Base-by-base conservation (phyloP, 345 rosid genomes). In the Salix brachista region DNA sequence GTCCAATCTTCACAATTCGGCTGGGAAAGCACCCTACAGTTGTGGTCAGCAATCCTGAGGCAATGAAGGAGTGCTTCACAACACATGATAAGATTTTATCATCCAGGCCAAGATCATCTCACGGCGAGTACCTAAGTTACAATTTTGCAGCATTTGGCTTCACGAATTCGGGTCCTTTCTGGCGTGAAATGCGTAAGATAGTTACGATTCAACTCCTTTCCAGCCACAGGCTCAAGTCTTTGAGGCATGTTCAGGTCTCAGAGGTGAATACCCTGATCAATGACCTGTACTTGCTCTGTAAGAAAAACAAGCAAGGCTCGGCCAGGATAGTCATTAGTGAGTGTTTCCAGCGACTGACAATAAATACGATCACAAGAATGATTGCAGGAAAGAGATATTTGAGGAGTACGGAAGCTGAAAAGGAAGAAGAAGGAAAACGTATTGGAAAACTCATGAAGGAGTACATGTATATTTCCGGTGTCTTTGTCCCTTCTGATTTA, bases 381-480 rank as follows among this genome's bases (percentile, higher is more conserved):
- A 81, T 81, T 36, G 80, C 80, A 1, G 80, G 84, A n/a, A 81
- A 81, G 58, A 81, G 61, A 56, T 81, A 77, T 39, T 73, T 81
- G 37, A 48, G 39, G 14, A 44, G 41, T 64, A 17, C 18, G 0
- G 11, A 17, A 54, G 54, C 67, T 42, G 74, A 48, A 25, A 64
- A 52, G 0, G 44, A 77, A 60, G 69, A 36, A 34, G 85, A 82
- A 70, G 84, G 84, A 70, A 71, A 52, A 37, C 65, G 83, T 12
- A 77, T 80, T 1, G 65, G 77, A 9, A 52, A 73, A 42, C 74
- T 85, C 5, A 72, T 85, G 69, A 85, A 75, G 72, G 87, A 82
- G 39, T 81, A 34, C 32, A 72, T 81, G 84, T 61, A 73, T 25
- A 42, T 77, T 28, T 77, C 75, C 5, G 84, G 85, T 1, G 65